Conservation (phyloP, 2,329 filamentous ascomycete genomes). For the Colletotrichum tofieldiae region DNA sequence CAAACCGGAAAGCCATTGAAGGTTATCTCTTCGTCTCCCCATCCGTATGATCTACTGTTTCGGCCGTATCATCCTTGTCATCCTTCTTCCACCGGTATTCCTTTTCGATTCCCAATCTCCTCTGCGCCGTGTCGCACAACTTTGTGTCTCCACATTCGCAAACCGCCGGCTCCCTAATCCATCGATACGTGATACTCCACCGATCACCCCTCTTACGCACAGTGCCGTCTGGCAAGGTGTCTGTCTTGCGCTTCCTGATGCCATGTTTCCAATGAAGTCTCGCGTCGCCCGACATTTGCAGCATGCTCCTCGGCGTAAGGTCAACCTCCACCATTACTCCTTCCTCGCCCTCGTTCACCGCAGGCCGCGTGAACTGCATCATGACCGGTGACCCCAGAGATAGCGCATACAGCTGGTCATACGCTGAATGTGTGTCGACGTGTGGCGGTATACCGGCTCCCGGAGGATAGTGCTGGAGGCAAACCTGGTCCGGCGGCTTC, state of each 20-base stretch:
- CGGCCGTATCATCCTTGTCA: conserved; percentile 9
- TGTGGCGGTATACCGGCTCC: conserved; percentile 74
- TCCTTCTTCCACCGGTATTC: conserved; percentile 66
- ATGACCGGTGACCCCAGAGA: conserved; percentile 59
- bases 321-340: conserved; percentile 59
- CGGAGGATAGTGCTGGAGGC: conserved; percentile 73
- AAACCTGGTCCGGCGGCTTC: conserved; percentile 70
- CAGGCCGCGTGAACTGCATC: conserved; percentile 60
- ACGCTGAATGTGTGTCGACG: conserved; percentile 67
- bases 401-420: conserved; percentile 62
- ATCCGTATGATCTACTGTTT: neutral
- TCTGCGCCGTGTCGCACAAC: conserved; percentile 68
- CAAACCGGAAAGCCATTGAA: neutral
- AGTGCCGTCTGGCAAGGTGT: conserved; percentile 61
- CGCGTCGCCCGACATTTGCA: conserved; percentile 66
- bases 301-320: conserved; percentile 64
- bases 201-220: conserved; percentile 60
- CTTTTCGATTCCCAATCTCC: conserved; percentile 60
- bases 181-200: conserved; percentile 71
- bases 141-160: conserved; percentile 67
- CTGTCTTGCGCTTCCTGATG: conserved; percentile 69
- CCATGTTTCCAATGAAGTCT: conserved; percentile 71
- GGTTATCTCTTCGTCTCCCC: neutral
- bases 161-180: conserved; percentile 61
- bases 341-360: neutral